Percentiles rank a stretch among this genome's conserved stretches.
Evolutionary conservation across 2,329 filamentous ascomycete species (phyloP).

Genomic region (Beauveria brongniartii): DNA sequence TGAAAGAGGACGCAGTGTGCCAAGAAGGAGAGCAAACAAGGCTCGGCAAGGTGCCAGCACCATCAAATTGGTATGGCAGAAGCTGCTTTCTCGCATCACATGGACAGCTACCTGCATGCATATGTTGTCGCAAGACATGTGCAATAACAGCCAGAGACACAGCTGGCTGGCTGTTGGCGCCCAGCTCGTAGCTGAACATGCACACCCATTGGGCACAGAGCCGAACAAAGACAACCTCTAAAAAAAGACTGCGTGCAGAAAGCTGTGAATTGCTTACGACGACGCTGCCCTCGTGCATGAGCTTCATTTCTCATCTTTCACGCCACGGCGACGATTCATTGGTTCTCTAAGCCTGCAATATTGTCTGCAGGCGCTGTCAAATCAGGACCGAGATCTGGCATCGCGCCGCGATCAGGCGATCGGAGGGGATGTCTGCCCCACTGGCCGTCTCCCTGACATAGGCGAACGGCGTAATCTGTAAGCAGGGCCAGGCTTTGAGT

Average conservation of each 20-base stretch:
- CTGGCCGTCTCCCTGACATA: background rate
- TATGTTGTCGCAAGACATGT: background rate
- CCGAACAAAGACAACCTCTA: background rate
- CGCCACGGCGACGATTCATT: background rate
- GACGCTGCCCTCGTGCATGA: background rate
- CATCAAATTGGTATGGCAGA: background rate
- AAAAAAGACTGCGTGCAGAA: background rate
- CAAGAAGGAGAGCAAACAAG: background rate
- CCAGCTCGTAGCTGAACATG: background rate
- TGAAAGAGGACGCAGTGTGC: background rate
- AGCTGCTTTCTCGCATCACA: background rate
- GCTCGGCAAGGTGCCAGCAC: background rate
- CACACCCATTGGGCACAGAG: too few species aligned
- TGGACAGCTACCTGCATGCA: background rate
- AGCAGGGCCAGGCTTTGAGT: too few species aligned
- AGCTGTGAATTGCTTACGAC: too few species aligned
- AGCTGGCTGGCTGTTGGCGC: background rate
- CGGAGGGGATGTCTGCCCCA: background rate
- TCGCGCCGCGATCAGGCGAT: slow-evolving; percentile 7
- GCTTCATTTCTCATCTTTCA: background rate
- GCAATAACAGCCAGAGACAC: background rate
- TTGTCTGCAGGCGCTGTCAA: background rate
- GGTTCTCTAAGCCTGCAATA: background rate
- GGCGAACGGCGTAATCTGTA: too few species aligned
- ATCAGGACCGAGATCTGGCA: slow-evolving; percentile 7